Base-by-base conservation (phyloP, 345 rosid genomes). In the Arabidopsis arenosa region DNA sequence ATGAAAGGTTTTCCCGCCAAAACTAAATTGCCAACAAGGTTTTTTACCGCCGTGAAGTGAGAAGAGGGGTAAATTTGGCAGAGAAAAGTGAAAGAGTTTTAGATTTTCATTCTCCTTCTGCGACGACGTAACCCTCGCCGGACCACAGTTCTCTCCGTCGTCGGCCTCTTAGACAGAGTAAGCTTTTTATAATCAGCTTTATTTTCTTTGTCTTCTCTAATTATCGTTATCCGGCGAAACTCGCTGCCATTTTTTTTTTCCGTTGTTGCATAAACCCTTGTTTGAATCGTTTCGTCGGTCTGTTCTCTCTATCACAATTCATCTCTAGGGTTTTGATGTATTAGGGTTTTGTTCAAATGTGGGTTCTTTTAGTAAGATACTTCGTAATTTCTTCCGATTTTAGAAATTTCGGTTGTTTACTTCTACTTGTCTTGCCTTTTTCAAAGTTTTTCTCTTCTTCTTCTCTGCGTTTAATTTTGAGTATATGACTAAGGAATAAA, bases 1-100 rank as follows among this genome's bases (percentile, higher is more conserved):
- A 8, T 4, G 40, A 13, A 13, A 8, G 36, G 4, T 44, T 30
- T 72, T 72, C 76, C 76, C 76, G 69, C 76, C 76, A 15, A 15
- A 35, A 36, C 15, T 21, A 14, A 23, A 18, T 15, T 45, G 47
- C 12, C 39, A 47, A 8, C 1, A 13, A 36, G 9, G 45, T 5
- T 44, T 70, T 36, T 35, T 35, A 47, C 66, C 18, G 67, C 75
- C 68, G 59, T 37, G 60, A 12, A 72, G 37, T 23, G 56, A 17
- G 41, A 9, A 62, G 28, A 21, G 36, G 13, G 59, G 75, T 59
- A 23, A 59, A 64, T 10, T 63, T 11, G 28, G 64, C 65, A 26
- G 51, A 53, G 23, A 13, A 4, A 15, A 47, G 9, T n/a, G 9
- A n/a, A 48, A 15, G 23, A 15, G 53, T 15, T 48, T 23, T 1